Conservation (phyloP, 768 basidiomycete species). For the Leucocoprinus sp. region DNA sequence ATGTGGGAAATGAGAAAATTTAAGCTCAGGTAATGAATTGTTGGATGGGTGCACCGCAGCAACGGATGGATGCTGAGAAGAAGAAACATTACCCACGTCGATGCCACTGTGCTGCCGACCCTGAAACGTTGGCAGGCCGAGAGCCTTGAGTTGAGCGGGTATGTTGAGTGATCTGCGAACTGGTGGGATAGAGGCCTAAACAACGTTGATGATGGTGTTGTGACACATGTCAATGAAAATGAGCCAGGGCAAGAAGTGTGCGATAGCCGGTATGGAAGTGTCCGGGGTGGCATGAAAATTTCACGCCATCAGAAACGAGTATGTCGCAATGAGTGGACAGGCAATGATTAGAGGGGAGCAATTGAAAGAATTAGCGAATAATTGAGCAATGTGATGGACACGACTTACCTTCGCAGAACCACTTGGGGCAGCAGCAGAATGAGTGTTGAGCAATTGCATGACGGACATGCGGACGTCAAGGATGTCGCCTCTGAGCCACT, state of each 20-base stretch:
- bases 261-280: neutral
- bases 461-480: slow-evolving; percentile 67
- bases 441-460: slow-evolving; percentile 32
- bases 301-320: slow-evolving; percentile 8
- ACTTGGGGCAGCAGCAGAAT: neutral
- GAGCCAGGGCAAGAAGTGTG: slow-evolving; percentile 4
- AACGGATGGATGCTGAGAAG: too few relatives aligned
- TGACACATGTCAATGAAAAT: slow-evolving; percentile 3
- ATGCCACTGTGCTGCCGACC: slow-evolving; percentile 86
- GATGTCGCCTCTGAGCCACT: slow-evolving; percentile 66
- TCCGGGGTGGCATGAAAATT: neutral
- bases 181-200: slow-evolving; percentile 20
- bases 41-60: too few relatives aligned
- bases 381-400: neutral
- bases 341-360: neutral
- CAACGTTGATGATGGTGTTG: slow-evolving; percentile 7
- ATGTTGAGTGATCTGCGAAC: slow-evolving; percentile 50
- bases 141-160: slow-evolving; percentile 61
- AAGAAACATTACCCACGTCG: slow-evolving; percentile 53
- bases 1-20: neutral
- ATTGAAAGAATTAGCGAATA: neutral
- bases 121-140: slow-evolving; percentile 67
- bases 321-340: slow-evolving; percentile 2
- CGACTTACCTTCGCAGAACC: slow-evolving; percentile 15
- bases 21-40: neutral